Evolutionary conservation across 2,329 filamentous ascomycete genomes (phyloP).

Genomic region (Calonectria multiphialidica): DNA sequence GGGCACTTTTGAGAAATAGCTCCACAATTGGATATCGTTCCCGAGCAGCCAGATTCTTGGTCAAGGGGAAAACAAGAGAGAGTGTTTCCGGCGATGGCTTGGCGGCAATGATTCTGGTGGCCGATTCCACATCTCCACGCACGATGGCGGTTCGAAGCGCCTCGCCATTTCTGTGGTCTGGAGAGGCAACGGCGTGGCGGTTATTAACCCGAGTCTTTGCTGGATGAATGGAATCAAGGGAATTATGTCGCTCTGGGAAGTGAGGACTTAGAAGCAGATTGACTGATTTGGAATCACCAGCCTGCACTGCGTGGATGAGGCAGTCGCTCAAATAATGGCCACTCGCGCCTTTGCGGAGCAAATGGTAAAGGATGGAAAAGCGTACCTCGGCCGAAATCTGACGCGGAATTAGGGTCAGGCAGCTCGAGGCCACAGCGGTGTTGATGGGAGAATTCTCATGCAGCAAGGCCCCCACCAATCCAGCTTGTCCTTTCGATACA

Average conservation of each 20-base stretch:
- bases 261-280: constrained; percentile 63
- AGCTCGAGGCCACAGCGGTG: constrained; percentile 61
- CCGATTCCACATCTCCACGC: constrained; percentile 58
- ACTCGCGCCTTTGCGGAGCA: constrained; percentile 64
- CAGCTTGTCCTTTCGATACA: constrained; percentile 57
- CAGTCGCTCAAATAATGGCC: constrained; percentile 62
- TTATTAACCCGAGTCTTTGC: constrained; percentile 47
- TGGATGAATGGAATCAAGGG: constrained; percentile 32
- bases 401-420: constrained; percentile 62
- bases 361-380: constrained; percentile 55
- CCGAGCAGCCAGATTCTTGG: constrained; percentile 54
- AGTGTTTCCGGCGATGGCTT: constrained; percentile 62
- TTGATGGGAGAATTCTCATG: constrained; percentile 57
- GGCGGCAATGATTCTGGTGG: constrained; percentile 58
- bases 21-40: constrained; percentile 63
- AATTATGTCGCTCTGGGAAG: constrained; percentile 52
- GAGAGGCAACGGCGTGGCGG: constrained; percentile 63
- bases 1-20: constrained; percentile 61
- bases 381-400: constrained; percentile 60
- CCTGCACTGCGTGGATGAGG: constrained; percentile 62
- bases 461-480: constrained; percentile 61
- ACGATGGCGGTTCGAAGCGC: constrained; percentile 64
- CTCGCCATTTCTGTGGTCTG: constrained; percentile 63
- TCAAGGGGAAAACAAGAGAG: constrained; percentile 61
- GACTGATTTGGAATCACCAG: constrained; percentile 60